A percentile compares a stretch with the other conserved stretches of the same genome.
These are phyloP conservation scores for Pneumocystis jirovecii DNA, from an alignment of 1,139 yeast genomes.

Conservation along the genomic window DNA sequence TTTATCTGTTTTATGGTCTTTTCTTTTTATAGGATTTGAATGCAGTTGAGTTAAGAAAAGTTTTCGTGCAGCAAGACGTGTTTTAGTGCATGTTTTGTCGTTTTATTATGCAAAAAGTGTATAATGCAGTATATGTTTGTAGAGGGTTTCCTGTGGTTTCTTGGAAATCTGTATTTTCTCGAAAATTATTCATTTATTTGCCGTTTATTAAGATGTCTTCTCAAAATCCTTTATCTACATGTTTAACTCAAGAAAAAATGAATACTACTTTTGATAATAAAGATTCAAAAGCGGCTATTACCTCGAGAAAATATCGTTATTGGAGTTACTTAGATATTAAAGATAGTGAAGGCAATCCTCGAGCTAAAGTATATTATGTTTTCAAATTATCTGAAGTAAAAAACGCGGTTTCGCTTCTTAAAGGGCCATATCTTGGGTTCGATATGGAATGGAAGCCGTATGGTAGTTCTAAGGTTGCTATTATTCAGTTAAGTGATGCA, in stretches of 20 bases:
- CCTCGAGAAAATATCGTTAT: neutral
- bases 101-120: neutral
- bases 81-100: neutral
- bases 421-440: neutral
- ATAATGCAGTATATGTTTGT: neutral
- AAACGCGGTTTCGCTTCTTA: neutral
- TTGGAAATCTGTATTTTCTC: neutral
- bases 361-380: neutral
- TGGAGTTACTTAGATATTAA: neutral
- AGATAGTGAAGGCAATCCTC: neutral
- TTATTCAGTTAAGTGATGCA: slow-evolving; percentile 1
- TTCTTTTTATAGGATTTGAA: neutral
- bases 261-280: neutral
- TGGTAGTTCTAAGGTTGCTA: neutral
- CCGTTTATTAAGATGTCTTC: neutral
- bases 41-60: neutral
- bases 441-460: slow-evolving; percentile 1
- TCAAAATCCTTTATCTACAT: neutral
- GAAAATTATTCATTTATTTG: neutral
- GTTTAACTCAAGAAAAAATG: neutral
- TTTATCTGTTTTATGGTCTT: no score
- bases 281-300: neutral
- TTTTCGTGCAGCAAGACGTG: neutral
- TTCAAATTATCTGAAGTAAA: neutral
- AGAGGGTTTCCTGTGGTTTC: neutral